Evolutionary conservation across 805 yeast species (phyloP), one percentile per base, ranked within the genome.

Genomic region (Candida nitratophila): DNA sequence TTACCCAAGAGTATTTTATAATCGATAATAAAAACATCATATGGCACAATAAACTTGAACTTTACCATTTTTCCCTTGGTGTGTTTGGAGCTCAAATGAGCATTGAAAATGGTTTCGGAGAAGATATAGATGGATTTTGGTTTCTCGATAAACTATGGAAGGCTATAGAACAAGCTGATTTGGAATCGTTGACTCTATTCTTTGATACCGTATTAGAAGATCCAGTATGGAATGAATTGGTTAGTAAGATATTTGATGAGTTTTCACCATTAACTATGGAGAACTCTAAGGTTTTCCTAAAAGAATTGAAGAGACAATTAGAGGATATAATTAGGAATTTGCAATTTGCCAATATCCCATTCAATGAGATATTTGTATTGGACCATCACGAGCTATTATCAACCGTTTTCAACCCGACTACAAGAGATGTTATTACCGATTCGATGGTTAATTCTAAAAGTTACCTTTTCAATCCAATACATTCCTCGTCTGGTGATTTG

Each of bases 281-380:
- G 20, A 34, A 34, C 15, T 34, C 17, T 14, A 24, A 42, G 8
- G 17, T 33, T 5, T 39, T 55, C 22, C 47, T 54, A 9, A 27
- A 47, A n/a, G 42, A 46, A n/a, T 44, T 58, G n/a, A 46, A 50
- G 34, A 45, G 29, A 1, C 40, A 50, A 4, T 39, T 58, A 4
- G 19, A 46, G 12, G 31, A 34, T 9, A 55, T 53, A 38, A 41
- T 60, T n/a, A 49, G 47, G 15, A 57, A 53, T 20, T 44, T 60
- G 19, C 53, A 60, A 27, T 43, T 62, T n/a, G 47, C 50, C 5
- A 41, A 50, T 32, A 59, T 53, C 24, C 54, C 64, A 10, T 66
- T 71, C 44, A 55, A 64, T 46, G 81, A 76, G 43, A 61, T 71
- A 3, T 66, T 72, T 63, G 70, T n/a, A 56, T 69, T 4, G 60